Percentiles rank a stretch among this genome's conserved stretches.
phyloP scores from a whole-genome alignment of 805 yeast species.

The Nakazawaea peltata region DNA sequence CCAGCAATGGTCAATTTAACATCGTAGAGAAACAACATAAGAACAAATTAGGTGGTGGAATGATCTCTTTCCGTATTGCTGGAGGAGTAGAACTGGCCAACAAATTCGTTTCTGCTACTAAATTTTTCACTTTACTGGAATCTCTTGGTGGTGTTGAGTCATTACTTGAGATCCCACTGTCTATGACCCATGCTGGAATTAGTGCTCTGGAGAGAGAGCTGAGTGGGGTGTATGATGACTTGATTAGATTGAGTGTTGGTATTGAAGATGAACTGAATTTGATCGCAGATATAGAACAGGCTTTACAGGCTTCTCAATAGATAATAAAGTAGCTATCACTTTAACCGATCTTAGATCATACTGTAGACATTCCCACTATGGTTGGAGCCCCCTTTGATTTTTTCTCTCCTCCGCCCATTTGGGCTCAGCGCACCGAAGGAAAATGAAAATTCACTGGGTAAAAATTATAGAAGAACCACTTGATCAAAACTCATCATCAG shows the following conservation, averaged over 20 bases:
- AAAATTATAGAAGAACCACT: too few relatives aligned
- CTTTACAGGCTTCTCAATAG: conserved; percentile 31
- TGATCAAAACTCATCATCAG: too few relatives aligned
- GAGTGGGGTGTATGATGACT: conserved; percentile 74
- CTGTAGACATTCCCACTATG: too few relatives aligned
- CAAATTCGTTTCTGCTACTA: conserved; percentile 63
- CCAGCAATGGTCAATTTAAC: conserved; percentile 48
- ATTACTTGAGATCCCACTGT: conserved; percentile 79
- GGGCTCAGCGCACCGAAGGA: too few relatives aligned
- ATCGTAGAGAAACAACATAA: conserved; percentile 72
- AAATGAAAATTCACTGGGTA: too few relatives aligned
- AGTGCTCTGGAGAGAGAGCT: conserved; percentile 71
- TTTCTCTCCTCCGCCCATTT: too few relatives aligned
- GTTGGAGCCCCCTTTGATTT: too few relatives aligned
- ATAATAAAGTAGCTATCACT: not conserved
- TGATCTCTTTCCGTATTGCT: conserved; percentile 78
- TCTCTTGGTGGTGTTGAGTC: conserved; percentile 89
- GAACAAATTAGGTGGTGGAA: conserved; percentile 84
- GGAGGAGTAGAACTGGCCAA: conserved; percentile 79
- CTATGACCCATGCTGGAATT: conserved; percentile 90
- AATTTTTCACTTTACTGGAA: conserved; percentile 80
- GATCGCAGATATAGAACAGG: conserved; percentile 62
- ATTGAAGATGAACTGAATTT: conserved; percentile 78
- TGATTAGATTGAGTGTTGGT: conserved; percentile 79
- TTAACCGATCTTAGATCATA: too few relatives aligned